A percentile compares a stretch with the other conserved stretches of the same genome.
Evolutionary conservation across 352 stramenopile species (phyloP).

Genomic region (Globisporangium apiculatum): DNA sequence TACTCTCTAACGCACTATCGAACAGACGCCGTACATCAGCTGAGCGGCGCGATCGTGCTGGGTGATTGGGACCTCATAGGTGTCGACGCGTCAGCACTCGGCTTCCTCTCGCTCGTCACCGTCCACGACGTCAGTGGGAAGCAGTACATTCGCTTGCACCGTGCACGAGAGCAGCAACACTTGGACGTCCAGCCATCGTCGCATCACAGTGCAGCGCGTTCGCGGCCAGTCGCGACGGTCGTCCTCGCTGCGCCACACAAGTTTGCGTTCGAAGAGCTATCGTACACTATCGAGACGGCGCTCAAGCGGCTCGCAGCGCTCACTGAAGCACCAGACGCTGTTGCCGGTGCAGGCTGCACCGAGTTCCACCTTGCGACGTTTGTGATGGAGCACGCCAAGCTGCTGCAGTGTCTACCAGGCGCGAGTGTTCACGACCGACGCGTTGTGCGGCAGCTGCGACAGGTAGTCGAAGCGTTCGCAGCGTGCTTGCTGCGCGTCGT

Average conservation of each 20-base stretch:
- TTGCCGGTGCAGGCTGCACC: constrained; percentile 41
- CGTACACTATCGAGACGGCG: constrained; percentile 27
- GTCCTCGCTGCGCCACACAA: constrained; percentile 24
- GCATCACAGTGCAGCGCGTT: background rate
- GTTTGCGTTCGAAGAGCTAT: constrained; percentile 38
- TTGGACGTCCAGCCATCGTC: background rate
- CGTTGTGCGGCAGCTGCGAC: constrained; percentile 22
- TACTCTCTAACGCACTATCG: background rate
- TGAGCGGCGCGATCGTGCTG: constrained; percentile 38
- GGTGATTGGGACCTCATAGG: constrained; percentile 35
- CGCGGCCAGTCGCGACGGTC: constrained; percentile 34
- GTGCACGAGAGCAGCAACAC: background rate
- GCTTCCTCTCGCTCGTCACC: constrained; percentile 35
- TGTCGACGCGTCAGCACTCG: constrained; percentile 17
- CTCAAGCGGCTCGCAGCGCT: constrained; percentile 31
- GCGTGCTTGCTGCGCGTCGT: constrained; percentile 19
- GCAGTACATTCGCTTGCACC: constrained; percentile 26
- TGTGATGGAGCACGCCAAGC: constrained; percentile 23
- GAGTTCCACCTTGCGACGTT: constrained; percentile 41
- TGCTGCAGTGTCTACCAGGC: constrained; percentile 7
- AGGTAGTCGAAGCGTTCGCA: constrained; percentile 22
- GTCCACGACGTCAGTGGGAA: constrained; percentile 27
- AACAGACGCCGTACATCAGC: constrained; percentile 34
- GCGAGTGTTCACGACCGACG: constrained; percentile 4
- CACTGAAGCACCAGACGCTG: constrained; percentile 26